Conservation (phyloP, 495 filamentous ascomycete species). For the Penicillium simplicissimum region DNA sequence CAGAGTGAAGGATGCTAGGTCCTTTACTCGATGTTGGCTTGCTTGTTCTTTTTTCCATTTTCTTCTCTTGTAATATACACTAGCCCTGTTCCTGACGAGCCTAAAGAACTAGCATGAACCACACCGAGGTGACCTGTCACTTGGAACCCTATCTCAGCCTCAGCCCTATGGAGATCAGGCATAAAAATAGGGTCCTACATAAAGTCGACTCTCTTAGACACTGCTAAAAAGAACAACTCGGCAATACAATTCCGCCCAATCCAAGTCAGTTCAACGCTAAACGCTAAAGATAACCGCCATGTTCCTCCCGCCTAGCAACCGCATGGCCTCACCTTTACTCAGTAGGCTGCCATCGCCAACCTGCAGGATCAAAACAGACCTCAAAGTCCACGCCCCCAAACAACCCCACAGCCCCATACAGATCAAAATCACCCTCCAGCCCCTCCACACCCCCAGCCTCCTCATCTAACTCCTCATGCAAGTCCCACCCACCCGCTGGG, state of each 20-base stretch:
- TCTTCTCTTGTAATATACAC: background rate
- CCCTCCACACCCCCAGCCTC: conserved; percentile 67
- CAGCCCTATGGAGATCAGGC: conserved; percentile 20
- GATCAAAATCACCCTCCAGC: conserved; percentile 75
- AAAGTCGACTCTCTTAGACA: background rate
- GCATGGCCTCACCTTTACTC: conserved; percentile 1
- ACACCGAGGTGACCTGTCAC: conserved; percentile 5
- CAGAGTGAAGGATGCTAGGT: background rate
- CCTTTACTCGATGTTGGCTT: background rate
- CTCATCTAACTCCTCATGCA: conserved; percentile 80
- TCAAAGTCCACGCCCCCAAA: conserved; percentile 75
- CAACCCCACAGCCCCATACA: conserved; percentile 77
- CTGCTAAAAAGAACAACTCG: background rate
- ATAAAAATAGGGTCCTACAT: background rate
- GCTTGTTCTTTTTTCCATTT: background rate
- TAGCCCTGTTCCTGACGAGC: conserved; percentile 1
- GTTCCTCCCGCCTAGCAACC: background rate
- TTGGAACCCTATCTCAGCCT: conserved; percentile 5
- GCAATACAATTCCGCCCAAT: background rate
- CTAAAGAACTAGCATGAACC: background rate
- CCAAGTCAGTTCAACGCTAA: background rate
- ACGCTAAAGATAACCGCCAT: background rate
- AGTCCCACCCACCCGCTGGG: conserved; percentile 68
- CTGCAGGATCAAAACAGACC: conserved; percentile 58
- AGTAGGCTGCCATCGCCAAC: conserved; percentile 43